These are phyloP conservation scores for Myxozyma mucilagina DNA, from an alignment of 805 yeast genomes.

Conservation along the genomic window DNA sequence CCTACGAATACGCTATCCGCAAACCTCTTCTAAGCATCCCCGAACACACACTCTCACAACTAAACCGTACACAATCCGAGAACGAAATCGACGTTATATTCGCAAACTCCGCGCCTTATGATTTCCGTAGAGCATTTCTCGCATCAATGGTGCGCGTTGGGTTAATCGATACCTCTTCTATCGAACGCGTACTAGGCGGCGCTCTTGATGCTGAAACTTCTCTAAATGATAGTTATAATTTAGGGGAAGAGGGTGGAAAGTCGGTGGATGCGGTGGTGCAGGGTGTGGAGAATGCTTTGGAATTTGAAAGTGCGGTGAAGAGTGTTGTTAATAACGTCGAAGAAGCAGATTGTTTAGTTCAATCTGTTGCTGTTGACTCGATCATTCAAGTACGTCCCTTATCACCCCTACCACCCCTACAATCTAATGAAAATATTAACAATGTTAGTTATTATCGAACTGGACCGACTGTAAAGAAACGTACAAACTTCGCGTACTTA, in stretches of 20 bases:
- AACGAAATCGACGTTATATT: constrained; percentile 49
- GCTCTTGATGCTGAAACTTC: neutral
- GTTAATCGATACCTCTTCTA: constrained; percentile 45
- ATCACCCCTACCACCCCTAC: neutral
- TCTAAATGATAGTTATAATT: constrained; percentile 1
- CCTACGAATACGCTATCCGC: constrained; percentile 22
- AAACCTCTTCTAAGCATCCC: constrained; percentile 20
- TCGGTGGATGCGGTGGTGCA: neutral
- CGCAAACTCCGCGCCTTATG: constrained; percentile 44
- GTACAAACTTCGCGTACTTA: constrained; percentile 53
- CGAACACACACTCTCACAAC: constrained; percentile 17
- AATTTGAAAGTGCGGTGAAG: constrained; percentile 36
- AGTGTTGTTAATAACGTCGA: constrained; percentile 36
- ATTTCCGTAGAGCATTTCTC: constrained; percentile 55
- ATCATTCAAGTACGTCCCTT: constrained; percentile 5
- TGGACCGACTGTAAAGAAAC: constrained; percentile 45
- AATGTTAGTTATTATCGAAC: constrained; percentile 45
- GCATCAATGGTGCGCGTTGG: constrained; percentile 47
- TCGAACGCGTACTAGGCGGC: constrained; percentile 34
- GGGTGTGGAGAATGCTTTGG: constrained; percentile 35
- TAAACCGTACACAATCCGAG: constrained; percentile 11
- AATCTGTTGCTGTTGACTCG: constrained; percentile 12
- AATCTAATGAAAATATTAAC: neutral
- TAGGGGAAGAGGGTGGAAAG: neutral
- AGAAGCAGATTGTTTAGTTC: constrained; percentile 10